A percentile compares a stretch with the other conserved stretches of the same genome.
These are phyloP conservation scores for Suhomyces canberraensis DNA, from an alignment of 805 yeast genomes.

Conservation along the genomic window DNA sequence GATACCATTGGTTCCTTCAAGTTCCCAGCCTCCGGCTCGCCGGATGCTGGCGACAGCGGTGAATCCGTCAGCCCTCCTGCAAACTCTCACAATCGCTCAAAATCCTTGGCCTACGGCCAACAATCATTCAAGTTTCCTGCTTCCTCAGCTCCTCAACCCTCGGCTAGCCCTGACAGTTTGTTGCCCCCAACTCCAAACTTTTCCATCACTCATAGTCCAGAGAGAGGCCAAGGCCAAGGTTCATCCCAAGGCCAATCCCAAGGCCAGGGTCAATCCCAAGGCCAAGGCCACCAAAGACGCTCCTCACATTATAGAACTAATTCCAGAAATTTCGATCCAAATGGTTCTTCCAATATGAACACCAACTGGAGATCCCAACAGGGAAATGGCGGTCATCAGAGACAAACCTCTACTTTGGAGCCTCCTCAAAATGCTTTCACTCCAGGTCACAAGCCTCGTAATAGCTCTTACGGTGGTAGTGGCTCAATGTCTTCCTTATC, in stretches of 20 bases:
- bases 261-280: background rate
- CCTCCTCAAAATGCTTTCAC: conserved; percentile 47
- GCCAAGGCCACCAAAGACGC: conserved; percentile 39
- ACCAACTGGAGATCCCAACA: conserved; percentile 67
- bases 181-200: conserved; percentile 56
- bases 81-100: conserved; percentile 30
- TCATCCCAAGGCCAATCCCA: background rate
- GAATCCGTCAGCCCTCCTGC: conserved; percentile 9
- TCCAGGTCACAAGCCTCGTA: conserved; percentile 78
- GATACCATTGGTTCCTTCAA: conserved; percentile 41
- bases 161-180: conserved; percentile 21
- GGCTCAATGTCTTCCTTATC: conserved; percentile 54
- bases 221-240: too few relatives aligned
- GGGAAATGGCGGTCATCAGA: conserved; percentile 14
- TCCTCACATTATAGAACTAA: conserved; percentile 38
- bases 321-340: conserved; percentile 39
- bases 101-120: conserved; percentile 44
- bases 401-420: conserved; percentile 29
- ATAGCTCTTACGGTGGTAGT: conserved; percentile 58
- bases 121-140: conserved; percentile 60
- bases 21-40: conserved; percentile 50
- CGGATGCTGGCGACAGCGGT: conserved; percentile 19
- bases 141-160: conserved; percentile 12
- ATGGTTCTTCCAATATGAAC: conserved; percentile 38
- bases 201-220: conserved; percentile 39